These are phyloP conservation scores for Aspergillus ostianus DNA, from an alignment of 495 filamentous ascomycete species.

Conservation along the genomic window DNA sequence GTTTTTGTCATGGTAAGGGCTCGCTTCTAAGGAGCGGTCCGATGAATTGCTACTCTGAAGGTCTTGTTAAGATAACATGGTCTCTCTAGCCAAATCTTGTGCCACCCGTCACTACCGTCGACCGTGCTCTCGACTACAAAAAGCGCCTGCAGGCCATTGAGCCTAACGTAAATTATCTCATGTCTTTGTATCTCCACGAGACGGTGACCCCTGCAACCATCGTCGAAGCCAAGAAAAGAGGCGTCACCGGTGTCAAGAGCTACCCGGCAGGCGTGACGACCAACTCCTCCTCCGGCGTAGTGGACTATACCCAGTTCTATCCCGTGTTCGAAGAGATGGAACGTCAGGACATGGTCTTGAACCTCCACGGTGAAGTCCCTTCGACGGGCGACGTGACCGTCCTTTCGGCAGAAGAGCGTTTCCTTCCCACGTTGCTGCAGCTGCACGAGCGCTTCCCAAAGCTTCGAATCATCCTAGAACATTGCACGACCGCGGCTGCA, in stretches of 20 bases:
- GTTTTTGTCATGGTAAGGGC: conserved; percentile 74
- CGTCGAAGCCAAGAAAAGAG: conserved; percentile 60
- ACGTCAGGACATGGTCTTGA: conserved; percentile 59
- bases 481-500: conserved; percentile 82
- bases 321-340: conserved; percentile 82
- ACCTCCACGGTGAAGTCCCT: conserved; percentile 61
- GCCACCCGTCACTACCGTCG: conserved; percentile 74
- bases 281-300: conserved; percentile 78
- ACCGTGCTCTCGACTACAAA: conserved; percentile 74
- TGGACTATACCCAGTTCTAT: conserved; percentile 68
- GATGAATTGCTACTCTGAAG: conserved; percentile 3
- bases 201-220: conserved; percentile 77
- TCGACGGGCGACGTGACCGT: conserved; percentile 59
- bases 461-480: conserved; percentile 72
- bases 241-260: conserved; percentile 52
- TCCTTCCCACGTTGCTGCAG: conserved; percentile 71
- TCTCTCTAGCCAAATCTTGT: conserved; percentile 58
- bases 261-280: conserved; percentile 73
- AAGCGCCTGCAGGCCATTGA: conserved; percentile 63
- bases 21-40: conserved; percentile 2
- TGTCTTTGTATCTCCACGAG: conserved; percentile 84
- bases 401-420: conserved; percentile 75
- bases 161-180: conserved; percentile 74
- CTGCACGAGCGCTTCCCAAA: conserved; percentile 76
- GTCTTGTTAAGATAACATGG: conserved; percentile 9